These are phyloP conservation scores for Luffa aegyptiaca DNA, from an alignment of 306 rosid species.

Conservation along the genomic window DNA sequence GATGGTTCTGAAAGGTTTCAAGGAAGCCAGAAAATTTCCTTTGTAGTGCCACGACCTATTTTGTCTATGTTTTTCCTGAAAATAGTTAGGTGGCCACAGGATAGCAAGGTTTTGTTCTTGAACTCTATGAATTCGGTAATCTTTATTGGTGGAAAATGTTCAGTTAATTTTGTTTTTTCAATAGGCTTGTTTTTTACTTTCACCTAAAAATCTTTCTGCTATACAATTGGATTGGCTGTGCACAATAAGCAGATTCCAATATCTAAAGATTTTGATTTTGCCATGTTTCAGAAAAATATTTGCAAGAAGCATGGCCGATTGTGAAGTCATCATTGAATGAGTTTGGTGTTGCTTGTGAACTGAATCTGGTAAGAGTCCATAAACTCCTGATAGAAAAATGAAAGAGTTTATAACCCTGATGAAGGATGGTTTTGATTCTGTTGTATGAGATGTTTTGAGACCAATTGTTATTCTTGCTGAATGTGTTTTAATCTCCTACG, in stretches of 20 bases:
- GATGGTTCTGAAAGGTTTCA: background rate
- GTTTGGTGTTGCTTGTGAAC: constrained; percentile 43
- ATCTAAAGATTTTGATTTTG: background rate
- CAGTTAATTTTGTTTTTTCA: background rate
- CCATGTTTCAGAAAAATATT: constrained; percentile 47
- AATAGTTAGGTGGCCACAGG: background rate
- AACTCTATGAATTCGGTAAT: background rate
- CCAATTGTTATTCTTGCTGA: background rate
- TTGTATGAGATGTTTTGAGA: background rate
- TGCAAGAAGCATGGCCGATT: constrained; percentile 65
- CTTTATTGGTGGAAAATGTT: background rate
- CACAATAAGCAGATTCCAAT: background rate
- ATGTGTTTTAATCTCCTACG: background rate
- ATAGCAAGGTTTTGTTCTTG: background rate
- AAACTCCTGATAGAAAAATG: background rate
- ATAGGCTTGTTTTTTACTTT: background rate
- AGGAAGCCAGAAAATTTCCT: background rate
- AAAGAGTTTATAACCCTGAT: background rate
- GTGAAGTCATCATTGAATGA: constrained; percentile 57
- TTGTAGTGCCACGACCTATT: background rate
- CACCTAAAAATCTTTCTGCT: background rate
- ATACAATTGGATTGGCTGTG: background rate
- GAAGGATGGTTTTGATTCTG: background rate
- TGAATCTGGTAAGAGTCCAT: constrained; percentile 45
- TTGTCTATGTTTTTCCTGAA: background rate